Evolutionary conservation across 2,329 filamentous ascomycete genomes (phyloP).

Genomic region (Fusarium albosuccineum): DNA sequence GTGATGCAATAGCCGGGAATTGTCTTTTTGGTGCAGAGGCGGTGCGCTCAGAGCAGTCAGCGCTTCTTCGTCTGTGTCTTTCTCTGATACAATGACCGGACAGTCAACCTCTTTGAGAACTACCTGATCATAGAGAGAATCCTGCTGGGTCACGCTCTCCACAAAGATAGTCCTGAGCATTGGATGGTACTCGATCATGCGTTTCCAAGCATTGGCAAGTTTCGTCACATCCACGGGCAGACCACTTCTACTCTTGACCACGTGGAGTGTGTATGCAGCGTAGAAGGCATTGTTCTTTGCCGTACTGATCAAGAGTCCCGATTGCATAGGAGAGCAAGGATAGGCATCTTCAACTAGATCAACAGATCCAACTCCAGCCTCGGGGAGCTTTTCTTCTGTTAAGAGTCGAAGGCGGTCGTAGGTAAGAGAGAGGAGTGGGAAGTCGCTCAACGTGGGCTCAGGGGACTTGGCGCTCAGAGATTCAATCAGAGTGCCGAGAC

Average conservation of each 20-base stretch:
- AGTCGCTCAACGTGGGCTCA: conserved; percentile 34
- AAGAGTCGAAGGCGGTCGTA: conserved; percentile 34
- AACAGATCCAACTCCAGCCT: conserved; percentile 11
- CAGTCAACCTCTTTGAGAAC: conserved; percentile 50
- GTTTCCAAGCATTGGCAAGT: conserved; percentile 52
- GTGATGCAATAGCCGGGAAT: conserved; percentile 18
- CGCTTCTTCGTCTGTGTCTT: conserved; percentile 26
- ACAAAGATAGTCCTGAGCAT: conserved; percentile 62
- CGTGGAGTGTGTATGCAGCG: conserved; percentile 51
- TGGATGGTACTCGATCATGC: conserved; percentile 57
- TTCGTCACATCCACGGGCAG: conserved; percentile 35
- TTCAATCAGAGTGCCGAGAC: conserved; percentile 10
- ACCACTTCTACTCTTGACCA: conserved; percentile 36
- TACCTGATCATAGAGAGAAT: conserved; percentile 62
- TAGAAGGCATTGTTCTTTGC: conserved; percentile 54
- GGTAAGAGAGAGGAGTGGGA: conserved; percentile 32
- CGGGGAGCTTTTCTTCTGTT: conserved; percentile 26
- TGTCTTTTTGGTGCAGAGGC: conserved; percentile 9
- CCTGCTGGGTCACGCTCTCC: conserved; percentile 58
- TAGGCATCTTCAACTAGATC: conserved; percentile 47
- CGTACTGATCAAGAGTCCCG: conserved; percentile 54
- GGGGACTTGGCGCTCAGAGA: conserved; percentile 10
- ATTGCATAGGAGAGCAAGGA: conserved; percentile 55
- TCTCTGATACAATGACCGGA: conserved; percentile 19
- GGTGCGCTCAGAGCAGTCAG: conserved; percentile 17